Conservation (phyloP, 768 basidiomycete genomes). For the Russula foetens region DNA sequence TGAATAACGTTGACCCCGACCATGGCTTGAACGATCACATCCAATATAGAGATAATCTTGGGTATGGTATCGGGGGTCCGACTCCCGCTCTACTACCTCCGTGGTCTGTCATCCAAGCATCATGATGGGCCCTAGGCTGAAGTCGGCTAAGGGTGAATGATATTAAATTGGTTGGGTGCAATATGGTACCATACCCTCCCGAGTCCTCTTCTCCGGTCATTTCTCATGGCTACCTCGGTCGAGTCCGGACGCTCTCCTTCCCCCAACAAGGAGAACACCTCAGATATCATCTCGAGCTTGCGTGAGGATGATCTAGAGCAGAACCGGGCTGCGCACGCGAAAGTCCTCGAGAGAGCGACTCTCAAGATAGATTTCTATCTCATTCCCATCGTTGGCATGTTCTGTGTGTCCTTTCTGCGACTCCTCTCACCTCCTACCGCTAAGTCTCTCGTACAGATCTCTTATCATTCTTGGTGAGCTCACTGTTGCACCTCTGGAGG, state of each 20-base stretch:
- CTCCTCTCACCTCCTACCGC: not conserved
- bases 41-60: too few relatives aligned
- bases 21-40: too few relatives aligned
- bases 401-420: conserved; percentile 6
- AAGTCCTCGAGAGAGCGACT: conserved; percentile 1
- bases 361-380: conserved; percentile 14
- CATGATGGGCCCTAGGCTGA: too few relatives aligned
- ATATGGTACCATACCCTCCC: not conserved
- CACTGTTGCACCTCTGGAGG: not conserved
- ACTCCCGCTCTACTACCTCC: too few relatives aligned
- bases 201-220: not conserved
- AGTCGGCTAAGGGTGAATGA: not conserved
- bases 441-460: not conserved
- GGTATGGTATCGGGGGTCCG: too few relatives aligned
- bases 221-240: not conserved
- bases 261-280: not conserved
- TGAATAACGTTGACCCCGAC: too few relatives aligned
- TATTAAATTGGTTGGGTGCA: not conserved
- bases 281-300: not conserved
- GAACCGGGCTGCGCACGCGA: conserved; percentile 10
- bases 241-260: not conserved
- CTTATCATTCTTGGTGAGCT: conserved; percentile 18
- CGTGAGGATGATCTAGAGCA: not conserved
- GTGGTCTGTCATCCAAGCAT: too few relatives aligned
- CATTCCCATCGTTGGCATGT: conserved; percentile 17